phyloP scores from a whole-genome alignment of 495 filamentous ascomycete genomes.

The Aspergillus saccharolyticus region DNA sequence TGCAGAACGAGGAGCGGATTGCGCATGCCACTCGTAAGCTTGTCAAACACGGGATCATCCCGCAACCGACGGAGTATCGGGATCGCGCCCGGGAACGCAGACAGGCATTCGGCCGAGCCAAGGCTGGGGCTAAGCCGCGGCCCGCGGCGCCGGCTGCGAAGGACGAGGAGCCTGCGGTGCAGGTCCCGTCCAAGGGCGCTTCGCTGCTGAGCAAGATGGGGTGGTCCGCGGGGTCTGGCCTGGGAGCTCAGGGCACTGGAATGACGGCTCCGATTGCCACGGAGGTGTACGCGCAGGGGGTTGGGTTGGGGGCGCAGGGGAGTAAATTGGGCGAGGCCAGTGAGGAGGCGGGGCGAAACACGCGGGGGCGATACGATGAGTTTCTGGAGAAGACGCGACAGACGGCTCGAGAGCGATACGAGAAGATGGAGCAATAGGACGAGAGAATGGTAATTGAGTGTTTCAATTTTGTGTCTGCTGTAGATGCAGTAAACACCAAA shows the following conservation, averaged over 20 bases:
- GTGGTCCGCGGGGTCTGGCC: constrained; percentile 72
- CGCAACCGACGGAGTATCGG: constrained; percentile 54
- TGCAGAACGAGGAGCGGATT: constrained; percentile 55
- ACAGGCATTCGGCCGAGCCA: constrained; percentile 65
- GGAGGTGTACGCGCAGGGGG: constrained; percentile 74
- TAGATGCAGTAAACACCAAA: too few relatives aligned
- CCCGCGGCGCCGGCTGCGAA: constrained; percentile 28
- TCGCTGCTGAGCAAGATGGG: constrained; percentile 87
- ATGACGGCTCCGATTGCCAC: constrained; percentile 72
- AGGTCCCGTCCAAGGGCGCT: constrained; percentile 69
- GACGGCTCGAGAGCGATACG: constrained; percentile 73
- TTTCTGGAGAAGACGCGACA: constrained; percentile 77
- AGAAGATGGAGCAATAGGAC: constrained; percentile 47
- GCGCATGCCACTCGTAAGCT: constrained; percentile 57
- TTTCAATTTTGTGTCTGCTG: too few relatives aligned
- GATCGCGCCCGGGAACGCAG: constrained; percentile 81
- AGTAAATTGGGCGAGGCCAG: constrained; percentile 78
- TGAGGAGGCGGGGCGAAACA: constrained; percentile 72
- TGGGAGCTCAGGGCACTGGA: constrained; percentile 76
- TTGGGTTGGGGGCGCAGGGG: constrained; percentile 80
- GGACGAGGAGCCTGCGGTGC: constrained; percentile 35
- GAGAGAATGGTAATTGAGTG: too few relatives aligned
- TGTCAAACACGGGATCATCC: constrained; percentile 43
- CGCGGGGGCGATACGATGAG: constrained; percentile 61
- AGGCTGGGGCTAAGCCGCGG: constrained; percentile 37